These are phyloP conservation scores for Bipolaris cookei DNA, from an alignment of 2,329 filamentous ascomycete genomes.

Conservation along the genomic window DNA sequence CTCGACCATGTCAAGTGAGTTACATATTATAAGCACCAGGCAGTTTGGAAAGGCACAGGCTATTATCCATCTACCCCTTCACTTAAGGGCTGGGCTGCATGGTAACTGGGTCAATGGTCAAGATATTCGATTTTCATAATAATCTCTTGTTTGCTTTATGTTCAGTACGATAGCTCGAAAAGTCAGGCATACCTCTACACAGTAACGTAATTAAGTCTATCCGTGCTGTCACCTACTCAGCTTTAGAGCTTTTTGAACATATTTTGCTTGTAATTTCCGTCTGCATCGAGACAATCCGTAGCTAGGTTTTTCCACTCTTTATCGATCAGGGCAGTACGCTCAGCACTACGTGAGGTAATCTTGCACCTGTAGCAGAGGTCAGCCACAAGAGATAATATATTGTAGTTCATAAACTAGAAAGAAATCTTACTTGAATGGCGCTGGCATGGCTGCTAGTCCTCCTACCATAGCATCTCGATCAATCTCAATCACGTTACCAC, in stretches of 20 bases:
- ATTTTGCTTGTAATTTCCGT: no score
- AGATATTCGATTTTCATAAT: slow-evolving; percentile 9
- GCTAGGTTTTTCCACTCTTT: no score
- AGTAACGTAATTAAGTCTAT: no score
- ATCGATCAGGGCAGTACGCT: no score
- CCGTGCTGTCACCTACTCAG: no score
- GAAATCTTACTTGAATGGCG: neutral
- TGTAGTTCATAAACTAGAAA: no score
- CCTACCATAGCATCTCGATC: neutral
- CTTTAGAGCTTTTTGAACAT: no score
- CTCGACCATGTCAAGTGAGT: slow-evolving; percentile 28
- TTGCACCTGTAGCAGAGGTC: no score
- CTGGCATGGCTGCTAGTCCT: neutral
- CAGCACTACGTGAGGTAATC: no score
- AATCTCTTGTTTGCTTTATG: neutral
- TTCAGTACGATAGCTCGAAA: neutral
- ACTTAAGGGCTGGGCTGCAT: slow-evolving; percentile 43
- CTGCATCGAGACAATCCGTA: no score
- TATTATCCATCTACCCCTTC: slow-evolving; percentile 43
- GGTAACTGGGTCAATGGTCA: slow-evolving; percentile 42
- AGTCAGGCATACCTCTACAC: neutral
- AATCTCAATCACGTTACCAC: slow-evolving; percentile 12
- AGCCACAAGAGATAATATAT: no score
- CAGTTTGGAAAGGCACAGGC: slow-evolving; percentile 42
- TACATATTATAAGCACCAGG: slow-evolving; percentile 45